Conservation (phyloP, 225 moss, liverwort and hornwort species). For the Physcomitrellopsis africana region DNA sequence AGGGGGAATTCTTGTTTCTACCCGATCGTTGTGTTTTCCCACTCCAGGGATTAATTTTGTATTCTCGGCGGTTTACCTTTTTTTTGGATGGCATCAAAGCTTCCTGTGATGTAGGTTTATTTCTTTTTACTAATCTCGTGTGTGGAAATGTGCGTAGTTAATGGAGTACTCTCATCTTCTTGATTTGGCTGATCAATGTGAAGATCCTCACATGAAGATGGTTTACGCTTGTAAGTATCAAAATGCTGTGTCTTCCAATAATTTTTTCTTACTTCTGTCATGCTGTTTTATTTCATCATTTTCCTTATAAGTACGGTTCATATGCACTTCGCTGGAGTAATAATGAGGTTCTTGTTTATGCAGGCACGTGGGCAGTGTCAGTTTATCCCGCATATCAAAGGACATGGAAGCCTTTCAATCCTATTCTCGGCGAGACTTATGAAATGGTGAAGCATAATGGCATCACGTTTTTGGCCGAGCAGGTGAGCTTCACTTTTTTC, state of each 20-base stretch:
- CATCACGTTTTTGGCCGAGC: conserved; percentile 81
- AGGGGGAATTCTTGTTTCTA: too few species aligned
- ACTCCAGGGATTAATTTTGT: too few species aligned
- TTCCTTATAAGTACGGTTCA: too few species aligned
- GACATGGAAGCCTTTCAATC: conserved; percentile 96
- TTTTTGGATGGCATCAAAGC: too few species aligned
- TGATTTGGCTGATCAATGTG: conserved; percentile 89
- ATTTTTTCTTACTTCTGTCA: neutral
- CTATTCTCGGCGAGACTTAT: conserved; percentile 95
- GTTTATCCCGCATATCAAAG: conserved; percentile 86
- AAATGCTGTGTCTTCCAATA: neutral
- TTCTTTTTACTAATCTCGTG: neutral
- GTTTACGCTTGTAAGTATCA: conserved; percentile 65
- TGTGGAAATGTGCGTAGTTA: conserved; percentile 43
- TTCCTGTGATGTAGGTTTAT: neutral
- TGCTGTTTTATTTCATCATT: too few species aligned
- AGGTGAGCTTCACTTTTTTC: conserved; percentile 39
- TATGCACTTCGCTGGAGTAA: neutral
- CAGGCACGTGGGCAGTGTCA: conserved; percentile 84
- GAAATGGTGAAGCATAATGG: conserved; percentile 95
- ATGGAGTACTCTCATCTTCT: conserved; percentile 94
- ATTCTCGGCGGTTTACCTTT: too few species aligned
- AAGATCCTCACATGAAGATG: conserved; percentile 81
- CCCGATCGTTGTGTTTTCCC: too few species aligned
- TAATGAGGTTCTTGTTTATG: conserved; percentile 3